Evolutionary conservation across 306 rosid species (phyloP).

Genomic region (Prinsepia uniflora): DNA sequence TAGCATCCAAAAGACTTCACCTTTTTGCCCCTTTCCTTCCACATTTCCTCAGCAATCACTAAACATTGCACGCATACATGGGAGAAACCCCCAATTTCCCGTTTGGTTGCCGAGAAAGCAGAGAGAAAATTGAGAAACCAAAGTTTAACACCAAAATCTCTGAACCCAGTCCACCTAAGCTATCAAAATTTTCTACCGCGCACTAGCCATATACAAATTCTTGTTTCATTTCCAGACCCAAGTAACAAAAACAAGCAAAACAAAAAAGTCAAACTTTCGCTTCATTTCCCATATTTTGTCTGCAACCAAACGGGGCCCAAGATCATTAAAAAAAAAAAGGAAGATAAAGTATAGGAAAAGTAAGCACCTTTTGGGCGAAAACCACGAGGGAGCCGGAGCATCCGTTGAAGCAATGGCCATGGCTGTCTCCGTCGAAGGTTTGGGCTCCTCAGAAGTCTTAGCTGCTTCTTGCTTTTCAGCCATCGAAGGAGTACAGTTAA

Average conservation of each 20-base stretch:
- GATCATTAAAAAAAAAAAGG: background rate
- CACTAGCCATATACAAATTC: background rate
- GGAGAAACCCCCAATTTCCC: background rate
- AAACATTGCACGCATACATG: too few species aligned
- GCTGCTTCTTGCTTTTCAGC: conserved; percentile 19
- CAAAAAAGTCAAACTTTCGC: conserved; percentile 2
- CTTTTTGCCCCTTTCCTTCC: background rate
- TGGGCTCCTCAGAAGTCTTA: conserved; percentile 6
- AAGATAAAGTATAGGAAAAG: background rate
- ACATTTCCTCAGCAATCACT: background rate
- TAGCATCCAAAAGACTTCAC: background rate
- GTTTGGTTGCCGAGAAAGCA: background rate
- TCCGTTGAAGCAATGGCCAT: conserved; percentile 31
- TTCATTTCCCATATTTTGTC: conserved; percentile 6
- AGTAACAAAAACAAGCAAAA: conserved; percentile 8
- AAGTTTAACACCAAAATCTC: background rate
- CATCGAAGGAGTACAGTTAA: background rate
- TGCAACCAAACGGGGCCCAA: conserved; percentile 21
- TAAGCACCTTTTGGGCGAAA: conserved; percentile 68
- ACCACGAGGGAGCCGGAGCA: conserved; percentile 61
- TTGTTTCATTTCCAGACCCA: conserved; percentile 9
- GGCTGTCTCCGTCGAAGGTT: conserved; percentile 26
- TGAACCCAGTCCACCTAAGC: background rate
- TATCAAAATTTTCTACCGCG: background rate
- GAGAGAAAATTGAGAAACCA: background rate